Base-by-base conservation (phyloP, 768 basidiomycete genomes). In the Favolaschia claudopus region DNA sequence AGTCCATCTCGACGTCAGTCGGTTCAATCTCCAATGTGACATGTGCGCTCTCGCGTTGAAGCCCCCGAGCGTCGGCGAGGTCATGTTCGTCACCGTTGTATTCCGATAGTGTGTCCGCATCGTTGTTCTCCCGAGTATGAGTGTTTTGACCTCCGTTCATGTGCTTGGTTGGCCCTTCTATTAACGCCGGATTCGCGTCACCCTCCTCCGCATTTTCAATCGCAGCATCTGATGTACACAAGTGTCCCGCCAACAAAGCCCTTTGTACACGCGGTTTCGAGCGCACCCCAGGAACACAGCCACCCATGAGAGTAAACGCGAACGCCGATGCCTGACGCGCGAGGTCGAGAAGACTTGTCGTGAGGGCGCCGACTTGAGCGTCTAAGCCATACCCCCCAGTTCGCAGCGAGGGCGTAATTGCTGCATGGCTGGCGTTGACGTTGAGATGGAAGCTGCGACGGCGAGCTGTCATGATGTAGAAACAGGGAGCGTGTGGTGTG, bases 371-470 rank as follows among this genome's bases (percentile, higher is more conserved):
- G n/a, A 32, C 25, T 33, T 36, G 24, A 22, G 12, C 7, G 10
- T 46, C 44, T n/a, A n/a, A 32, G 31, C 15, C 9, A 10, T 7
- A 32, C 29, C 1, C 6, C 25, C 17, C 22, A 5, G 36, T n/a
- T 34, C 14, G 48, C 48, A 15, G 24, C 10, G 24, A 14, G 39
- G 20, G 53, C 43, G 13, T 2, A 7, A n/a, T 7, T 15, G 29
- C 12, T 22, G 43, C 22, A 33, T 37, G 27, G 40, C n/a, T 22
- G 24, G 36, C 22, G n/a, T 10, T 33, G 34, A n/a, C n/a, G 10
- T 39, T 51, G 37, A 62, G 60, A 42, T 62, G 44, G 60, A 62
- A 57, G 55, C 60, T 62, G 55, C 60, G 60, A 32, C 42, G 59
- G 34, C 44, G 59, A 19, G 59, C 14, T 34, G 44, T 24, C 44